Base-by-base conservation (phyloP, 2,329 filamentous ascomycete species). In the Aureobasidium pullulans region DNA sequence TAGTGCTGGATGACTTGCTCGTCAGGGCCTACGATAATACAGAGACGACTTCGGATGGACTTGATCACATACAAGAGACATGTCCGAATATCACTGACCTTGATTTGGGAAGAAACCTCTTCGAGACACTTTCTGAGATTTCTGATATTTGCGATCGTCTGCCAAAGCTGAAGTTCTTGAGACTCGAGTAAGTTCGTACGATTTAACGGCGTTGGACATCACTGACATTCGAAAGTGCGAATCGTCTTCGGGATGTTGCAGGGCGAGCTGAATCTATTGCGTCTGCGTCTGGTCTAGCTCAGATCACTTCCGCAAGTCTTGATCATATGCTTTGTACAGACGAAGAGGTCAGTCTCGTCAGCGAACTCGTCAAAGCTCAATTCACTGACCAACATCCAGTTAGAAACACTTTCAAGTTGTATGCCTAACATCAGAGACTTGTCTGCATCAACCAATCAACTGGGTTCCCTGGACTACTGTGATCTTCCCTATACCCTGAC, bases 31-130 rank as follows among this genome's bases (percentile, higher is more conserved):
- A 40, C 16, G 54, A 61, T 3, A 60, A 65, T 23, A 19, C 16
- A 6, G 66, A 68, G 3, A 56, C 57, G 11, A 57, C 65, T 16
- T n/a, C 34, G 15, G 53, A 57, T n/a, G 23, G 31, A 4, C 23
- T 40, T 4, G 32, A 46, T 3, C 11, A 36, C 5, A 47, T 57
- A 29, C 3, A 68, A 34, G 68, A 73, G 16, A 76, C 77, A 2
- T 85, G 81, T 67, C 80, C 82, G 0, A 83, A 81, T 56, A 80
- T 84, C 43, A 77, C 81, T 1, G 89, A 96, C 68, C 77, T 97
- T 47, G 92, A 96, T 69, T 72, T 99, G 43, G 91, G 91, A 68
- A 83, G 90, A 53, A 97, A 96, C 70, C 72, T 96, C 36, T 85
- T 97, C 66, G 84, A 85, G 59, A 75, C 75, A 10, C 82, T 92